Percentiles rank a stretch among this genome's conserved stretches.
Conservation (phyloP, 164 flowering plant genomes). For the Akebia trifoliata region DNA sequence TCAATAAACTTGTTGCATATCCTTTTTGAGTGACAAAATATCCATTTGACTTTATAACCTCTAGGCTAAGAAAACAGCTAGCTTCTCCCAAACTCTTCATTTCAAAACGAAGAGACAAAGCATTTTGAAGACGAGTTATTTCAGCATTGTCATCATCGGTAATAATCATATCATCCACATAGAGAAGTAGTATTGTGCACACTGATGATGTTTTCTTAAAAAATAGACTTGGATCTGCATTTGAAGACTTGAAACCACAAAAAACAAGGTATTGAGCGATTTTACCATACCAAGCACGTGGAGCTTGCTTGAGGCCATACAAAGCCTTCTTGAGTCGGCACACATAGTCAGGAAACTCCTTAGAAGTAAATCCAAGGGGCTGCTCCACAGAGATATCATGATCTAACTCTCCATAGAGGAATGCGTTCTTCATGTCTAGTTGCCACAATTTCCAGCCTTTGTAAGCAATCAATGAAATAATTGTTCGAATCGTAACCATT, state of each 20-base stretch:
- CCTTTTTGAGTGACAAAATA: too few species aligned
- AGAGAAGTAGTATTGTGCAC: conserved; percentile 1
- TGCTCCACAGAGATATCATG: not conserved
- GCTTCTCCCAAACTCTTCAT: too few species aligned
- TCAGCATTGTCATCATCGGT: conserved; percentile 2
- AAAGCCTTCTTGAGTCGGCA: not conserved
- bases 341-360: not conserved
- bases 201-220: not conserved
- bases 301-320: conserved; percentile 1
- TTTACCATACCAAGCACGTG: not conserved
- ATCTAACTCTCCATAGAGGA: not conserved
- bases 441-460: not conserved
- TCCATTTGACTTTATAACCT: too few species aligned
- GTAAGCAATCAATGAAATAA: conserved; percentile 5
- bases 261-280: not conserved
- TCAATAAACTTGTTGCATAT: too few species aligned
- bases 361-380: not conserved
- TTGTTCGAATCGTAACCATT: conserved; percentile 3
- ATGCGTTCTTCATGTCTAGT: not conserved
- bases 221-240: not conserved
- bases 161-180: conserved; percentile 7
- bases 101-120: too few species aligned
- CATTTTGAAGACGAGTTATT: too few species aligned
- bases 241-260: not conserved
- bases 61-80: too few species aligned